Evolutionary conservation across 192 early-diverging fungal species (phyloP).

Genomic region (Irineochytrium annulatum): DNA sequence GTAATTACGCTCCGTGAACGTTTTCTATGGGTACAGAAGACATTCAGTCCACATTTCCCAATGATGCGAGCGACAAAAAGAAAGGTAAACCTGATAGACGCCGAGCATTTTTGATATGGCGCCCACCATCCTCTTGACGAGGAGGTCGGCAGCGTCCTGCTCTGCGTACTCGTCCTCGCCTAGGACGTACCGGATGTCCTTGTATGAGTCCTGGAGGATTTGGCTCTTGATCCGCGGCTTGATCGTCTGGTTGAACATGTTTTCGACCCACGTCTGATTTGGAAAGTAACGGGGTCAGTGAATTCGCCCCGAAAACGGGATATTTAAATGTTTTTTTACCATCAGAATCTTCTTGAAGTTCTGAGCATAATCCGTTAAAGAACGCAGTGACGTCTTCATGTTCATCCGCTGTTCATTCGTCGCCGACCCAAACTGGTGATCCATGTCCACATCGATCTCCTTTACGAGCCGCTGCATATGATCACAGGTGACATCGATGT

Average conservation of each 20-base stretch:
- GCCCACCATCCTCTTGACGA: conserved; percentile 76
- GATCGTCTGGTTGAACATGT: conserved; percentile 72
- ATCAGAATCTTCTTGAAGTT: conserved; percentile 65
- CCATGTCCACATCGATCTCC: conserved; percentile 59
- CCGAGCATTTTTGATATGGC: conserved; percentile 60
- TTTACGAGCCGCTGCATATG: conserved; percentile 73
- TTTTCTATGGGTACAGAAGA: conserved; percentile 35
- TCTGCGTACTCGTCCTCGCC: conserved; percentile 89
- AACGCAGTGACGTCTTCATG: conserved; percentile 54
- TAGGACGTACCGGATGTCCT: conserved; percentile 84
- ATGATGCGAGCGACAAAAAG: background rate
- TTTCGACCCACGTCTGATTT: conserved; percentile 69
- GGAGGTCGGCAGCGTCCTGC: conserved; percentile 61
- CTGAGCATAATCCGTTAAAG: conserved; percentile 51
- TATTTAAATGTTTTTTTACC: no score
- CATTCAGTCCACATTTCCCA: background rate
- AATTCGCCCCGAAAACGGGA: conserved; percentile 4
- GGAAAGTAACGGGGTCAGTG: background rate
- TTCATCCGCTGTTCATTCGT: conserved; percentile 48
- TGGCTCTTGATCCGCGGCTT: conserved; percentile 71
- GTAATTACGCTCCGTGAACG: conserved; percentile 67
- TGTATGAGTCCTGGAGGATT: conserved; percentile 74
- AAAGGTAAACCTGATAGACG: conserved; percentile 51
- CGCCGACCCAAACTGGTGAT: conserved; percentile 34
- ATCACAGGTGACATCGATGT: conserved; percentile 76